Base-by-base conservation (phyloP, 2,329 filamentous ascomycete genomes). In the Phoma sp. region DNA sequence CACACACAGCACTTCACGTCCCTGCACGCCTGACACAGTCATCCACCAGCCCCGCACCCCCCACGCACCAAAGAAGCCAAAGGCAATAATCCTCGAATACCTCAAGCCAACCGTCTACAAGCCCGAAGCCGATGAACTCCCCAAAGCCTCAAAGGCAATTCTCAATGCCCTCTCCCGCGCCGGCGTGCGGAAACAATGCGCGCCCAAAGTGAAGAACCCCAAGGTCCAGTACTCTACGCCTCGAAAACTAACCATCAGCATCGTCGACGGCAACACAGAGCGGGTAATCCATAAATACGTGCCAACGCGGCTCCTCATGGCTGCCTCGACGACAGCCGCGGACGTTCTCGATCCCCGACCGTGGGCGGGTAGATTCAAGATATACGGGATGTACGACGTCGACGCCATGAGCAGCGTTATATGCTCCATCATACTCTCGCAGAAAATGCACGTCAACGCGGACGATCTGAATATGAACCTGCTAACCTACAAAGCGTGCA, bases 401-500 rank as follows among this genome's bases (percentile, higher is more conserved):
- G 14, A 11, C 11, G n/a, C 43, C 2, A 23, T 53, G 20, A 20
- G 11, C 15, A 23, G 9, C 7, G 43, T 47, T 0, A 2, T 53
- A 20, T 21, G 47, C 2, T 30, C 30, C 11, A 42, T 47, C 14
- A 26, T 17, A 2, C 37, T 25, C 4, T 33, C 15, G 2, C 37
- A 32, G 1, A n/a, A 34, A 7, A 36, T 53, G 7, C 50, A 42
- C 7, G 15, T 47, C 14, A n/a, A 10, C 15, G 15, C 17, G 18
- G 43, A 40, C 5, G 43, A 40, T 3, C 12, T 47, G 2, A 5
- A 5, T 9, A 7, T 12, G 2, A 53, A 53, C 5, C 12, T 53
- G 2, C 20, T 37, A 5, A 47, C 30, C 5, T 53, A 53, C 26
- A 43, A 53, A 38, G 50, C 50, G 3, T 42, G 37, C 17, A 7